Evolutionary conservation across 306 rosid genomes (phyloP), one percentile per base, ranked within the genome.

Genomic region (Canavalia ensiformis): DNA sequence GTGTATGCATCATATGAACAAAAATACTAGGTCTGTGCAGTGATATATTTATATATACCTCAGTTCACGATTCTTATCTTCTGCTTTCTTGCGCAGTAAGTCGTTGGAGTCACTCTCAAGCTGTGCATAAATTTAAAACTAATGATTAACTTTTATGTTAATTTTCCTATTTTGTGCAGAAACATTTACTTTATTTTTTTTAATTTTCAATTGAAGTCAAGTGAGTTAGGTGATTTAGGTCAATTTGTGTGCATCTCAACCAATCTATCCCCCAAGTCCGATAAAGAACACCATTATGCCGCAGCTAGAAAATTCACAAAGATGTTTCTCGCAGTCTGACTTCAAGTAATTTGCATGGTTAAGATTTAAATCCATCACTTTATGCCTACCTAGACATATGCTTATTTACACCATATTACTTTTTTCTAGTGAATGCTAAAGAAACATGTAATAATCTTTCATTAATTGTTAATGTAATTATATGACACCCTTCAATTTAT

Each of bases 61-160:
- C 47, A 85, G 33, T 65, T 85, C 88, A 54, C 50, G 85, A 47
- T 75, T 58, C 75, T 18, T 76, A 8, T 85, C 80, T 71, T 63
- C 85, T 13, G 71, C 62, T 72, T 71, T 77, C 77, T 76, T 77
- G 9, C 83, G 64, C 66, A 85, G 76, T 65, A 47, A 46, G 44
- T 50, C 51, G 62, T 18, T 70, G 11, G 57, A 55, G 8, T 63
- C 83, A 71, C 4, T 50, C 58, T 85, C 85, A 54, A 63, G 11
- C 85, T 85, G 46, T 60, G 52, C 67, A 68, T 59, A 58, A 39
- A 57, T 8, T 72, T 42, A 25, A 18, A 55, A 39, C 51, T 4
- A 18, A 39, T 39, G 25, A 1, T 72, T 31, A 8, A 69, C 42
- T 10, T 41, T 7, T 1, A 28, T 64, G 25, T 37, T 37, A 6